A percentile compares a stretch with the other conserved stretches of the same genome.
phyloP scores from a whole-genome alignment of 2,329 filamentous ascomycete species.

The Penicillium sp. region DNA sequence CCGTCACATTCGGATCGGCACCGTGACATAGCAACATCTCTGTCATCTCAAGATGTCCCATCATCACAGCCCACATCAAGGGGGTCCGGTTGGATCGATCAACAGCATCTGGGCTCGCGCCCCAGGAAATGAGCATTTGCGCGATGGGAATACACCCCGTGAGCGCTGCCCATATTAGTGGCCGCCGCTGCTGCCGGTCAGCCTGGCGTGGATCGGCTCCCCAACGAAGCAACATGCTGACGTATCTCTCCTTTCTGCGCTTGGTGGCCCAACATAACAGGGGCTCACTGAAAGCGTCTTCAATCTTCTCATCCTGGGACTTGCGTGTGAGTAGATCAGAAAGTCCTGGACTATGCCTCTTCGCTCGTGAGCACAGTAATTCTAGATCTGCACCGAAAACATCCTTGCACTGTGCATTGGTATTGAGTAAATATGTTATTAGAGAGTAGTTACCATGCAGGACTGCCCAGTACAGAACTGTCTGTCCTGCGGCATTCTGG shows the following conservation, averaged over 20 bases:
- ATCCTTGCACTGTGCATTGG: background rate
- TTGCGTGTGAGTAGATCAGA: background rate
- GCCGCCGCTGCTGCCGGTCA: background rate
- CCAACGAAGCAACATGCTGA: background rate
- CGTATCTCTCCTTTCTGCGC: background rate
- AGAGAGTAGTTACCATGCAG: background rate
- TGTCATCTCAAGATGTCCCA: background rate
- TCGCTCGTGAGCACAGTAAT: background rate
- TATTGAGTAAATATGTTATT: background rate
- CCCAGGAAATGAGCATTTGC: background rate
- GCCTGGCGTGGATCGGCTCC: background rate
- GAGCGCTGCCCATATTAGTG: background rate
- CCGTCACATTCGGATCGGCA: background rate
- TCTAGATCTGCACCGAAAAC: background rate
- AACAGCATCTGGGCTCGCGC: background rate
- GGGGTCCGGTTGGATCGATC: background rate
- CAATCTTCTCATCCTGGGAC: background rate
- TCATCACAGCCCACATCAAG: background rate
- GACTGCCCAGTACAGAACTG: background rate
- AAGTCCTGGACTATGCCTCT: background rate
- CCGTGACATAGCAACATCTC: background rate
- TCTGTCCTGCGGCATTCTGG: background rate
- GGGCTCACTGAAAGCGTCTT: background rate
- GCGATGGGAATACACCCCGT: background rate
- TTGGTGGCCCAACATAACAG: background rate